phyloP scores from a whole-genome alignment of 2,329 filamentous ascomycete species.

The Talaromyces atroroseus region DNA sequence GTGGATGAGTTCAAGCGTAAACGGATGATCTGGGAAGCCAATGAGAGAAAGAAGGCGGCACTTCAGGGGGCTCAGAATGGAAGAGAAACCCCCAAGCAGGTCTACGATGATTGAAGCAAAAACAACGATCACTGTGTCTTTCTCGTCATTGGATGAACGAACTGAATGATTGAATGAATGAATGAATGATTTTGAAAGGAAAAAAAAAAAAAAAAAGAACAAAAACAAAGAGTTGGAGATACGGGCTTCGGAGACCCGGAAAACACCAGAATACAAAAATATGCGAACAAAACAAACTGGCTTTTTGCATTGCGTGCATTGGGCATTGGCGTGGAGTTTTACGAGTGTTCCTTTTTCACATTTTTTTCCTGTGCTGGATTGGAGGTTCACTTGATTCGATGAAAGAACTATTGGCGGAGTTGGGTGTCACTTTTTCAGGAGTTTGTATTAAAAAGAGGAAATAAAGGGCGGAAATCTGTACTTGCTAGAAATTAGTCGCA shows the following conservation, averaged over 20 bases:
- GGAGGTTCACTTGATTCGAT: neutral
- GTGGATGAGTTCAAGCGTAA: conserved; percentile 45
- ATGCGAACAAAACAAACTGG: neutral
- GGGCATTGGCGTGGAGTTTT: conserved; percentile 9
- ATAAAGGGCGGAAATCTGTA: neutral
- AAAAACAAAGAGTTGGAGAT: neutral
- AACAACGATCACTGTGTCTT: neutral
- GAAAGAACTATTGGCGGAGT: conserved; percentile 3
- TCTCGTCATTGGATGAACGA: neutral
- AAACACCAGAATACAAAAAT: neutral
- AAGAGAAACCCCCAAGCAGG: conserved; percentile 9
- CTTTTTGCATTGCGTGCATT: conserved; percentile 8
- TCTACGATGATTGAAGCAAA: neutral
- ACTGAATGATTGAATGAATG: conserved; percentile 3
- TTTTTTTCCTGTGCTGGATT: neutral
- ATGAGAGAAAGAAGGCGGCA: conserved; percentile 28
- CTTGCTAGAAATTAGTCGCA: neutral
- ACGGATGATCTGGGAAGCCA: conserved; percentile 43
- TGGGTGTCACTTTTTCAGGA: neutral
- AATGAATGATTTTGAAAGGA: conserved; percentile 2
- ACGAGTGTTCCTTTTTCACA: neutral
- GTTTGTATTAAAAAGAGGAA: neutral
- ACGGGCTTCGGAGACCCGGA: conserved; percentile 4
- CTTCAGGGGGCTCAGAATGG: neutral
- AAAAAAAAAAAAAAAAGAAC: neutral